Conservation (phyloP, 805 yeast genomes). For the Komagataella ulmi region DNA sequence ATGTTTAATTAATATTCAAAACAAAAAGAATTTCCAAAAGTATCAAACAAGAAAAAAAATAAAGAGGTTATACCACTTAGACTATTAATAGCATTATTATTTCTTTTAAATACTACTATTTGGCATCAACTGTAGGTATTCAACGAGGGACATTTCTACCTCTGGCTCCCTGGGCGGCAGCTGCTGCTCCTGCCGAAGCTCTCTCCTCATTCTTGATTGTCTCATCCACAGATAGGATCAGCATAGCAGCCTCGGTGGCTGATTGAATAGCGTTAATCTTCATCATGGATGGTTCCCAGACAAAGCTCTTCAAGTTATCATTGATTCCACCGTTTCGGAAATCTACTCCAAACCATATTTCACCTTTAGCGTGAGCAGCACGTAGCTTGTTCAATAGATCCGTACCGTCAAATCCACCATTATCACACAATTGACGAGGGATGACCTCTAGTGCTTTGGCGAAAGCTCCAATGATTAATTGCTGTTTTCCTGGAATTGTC, state of each 20-base stretch:
- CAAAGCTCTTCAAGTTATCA: constrained; percentile 72
- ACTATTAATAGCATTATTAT: neutral
- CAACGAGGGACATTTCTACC: constrained; percentile 56
- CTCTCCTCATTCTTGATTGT: constrained; percentile 68
- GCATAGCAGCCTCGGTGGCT: constrained; percentile 94
- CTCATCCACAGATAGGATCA: constrained; percentile 92
- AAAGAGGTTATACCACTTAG: neutral
- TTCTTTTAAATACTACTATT: neutral
- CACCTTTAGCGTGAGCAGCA: constrained; percentile 90
- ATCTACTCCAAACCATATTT: constrained; percentile 85
- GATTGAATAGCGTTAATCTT: constrained; percentile 88
- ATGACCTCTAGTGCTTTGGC: constrained; percentile 92
- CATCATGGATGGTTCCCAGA: constrained; percentile 97
- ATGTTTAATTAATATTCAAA: neutral
- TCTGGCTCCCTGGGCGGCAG: constrained; percentile 41
- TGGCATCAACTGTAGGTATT: neutral
- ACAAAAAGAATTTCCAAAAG: too few species aligned
- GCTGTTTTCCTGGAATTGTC: constrained; percentile 91
- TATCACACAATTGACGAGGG: constrained; percentile 95
- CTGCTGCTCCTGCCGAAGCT: constrained; percentile 34
- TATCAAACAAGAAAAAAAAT: neutral
- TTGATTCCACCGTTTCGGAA: constrained; percentile 74
- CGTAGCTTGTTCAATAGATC: constrained; percentile 83
- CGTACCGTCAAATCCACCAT: constrained; percentile 98
- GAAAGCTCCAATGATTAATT: constrained; percentile 79